Conservation (phyloP, 225 moss, liverwort and hornwort genomes). For the Ulota crispa region DNA sequence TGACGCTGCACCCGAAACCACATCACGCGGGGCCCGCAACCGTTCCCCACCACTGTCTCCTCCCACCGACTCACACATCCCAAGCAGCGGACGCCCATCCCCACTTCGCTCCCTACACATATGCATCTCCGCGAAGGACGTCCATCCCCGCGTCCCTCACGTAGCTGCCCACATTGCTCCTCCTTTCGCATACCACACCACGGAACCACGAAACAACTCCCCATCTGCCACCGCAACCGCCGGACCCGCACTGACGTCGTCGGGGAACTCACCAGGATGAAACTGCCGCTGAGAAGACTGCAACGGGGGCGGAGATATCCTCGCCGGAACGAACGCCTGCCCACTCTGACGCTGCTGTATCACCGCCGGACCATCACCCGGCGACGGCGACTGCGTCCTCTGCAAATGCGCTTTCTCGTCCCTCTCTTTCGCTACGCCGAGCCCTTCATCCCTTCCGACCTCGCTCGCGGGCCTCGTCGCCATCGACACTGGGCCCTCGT, state of each 20-base stretch:
- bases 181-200: background rate
- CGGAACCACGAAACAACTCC: constrained; percentile 10
- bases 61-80: background rate
- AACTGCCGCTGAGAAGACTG: constrained; percentile 63
- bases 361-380: constrained; percentile 47
- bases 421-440: constrained; percentile 54
- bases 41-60: background rate
- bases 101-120: background rate
- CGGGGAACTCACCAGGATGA: constrained; percentile 51
- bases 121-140: background rate
- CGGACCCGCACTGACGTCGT: constrained; percentile 14
- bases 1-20: background rate
- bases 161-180: background rate
- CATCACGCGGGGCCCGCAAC: background rate
- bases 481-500: constrained; percentile 41
- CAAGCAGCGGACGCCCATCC: background rate
- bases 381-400: constrained; percentile 58
- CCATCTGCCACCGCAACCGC: constrained; percentile 22
- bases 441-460: constrained; percentile 50
- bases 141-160: background rate
- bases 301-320: constrained; percentile 65
- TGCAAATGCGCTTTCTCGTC: constrained; percentile 63
- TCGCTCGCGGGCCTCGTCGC: constrained; percentile 49
- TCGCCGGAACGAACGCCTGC: constrained; percentile 52
- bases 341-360: constrained; percentile 58